Evolutionary conservation across 179 eudicot species (phyloP).

Genomic region (Vitellaria paradoxa): DNA sequence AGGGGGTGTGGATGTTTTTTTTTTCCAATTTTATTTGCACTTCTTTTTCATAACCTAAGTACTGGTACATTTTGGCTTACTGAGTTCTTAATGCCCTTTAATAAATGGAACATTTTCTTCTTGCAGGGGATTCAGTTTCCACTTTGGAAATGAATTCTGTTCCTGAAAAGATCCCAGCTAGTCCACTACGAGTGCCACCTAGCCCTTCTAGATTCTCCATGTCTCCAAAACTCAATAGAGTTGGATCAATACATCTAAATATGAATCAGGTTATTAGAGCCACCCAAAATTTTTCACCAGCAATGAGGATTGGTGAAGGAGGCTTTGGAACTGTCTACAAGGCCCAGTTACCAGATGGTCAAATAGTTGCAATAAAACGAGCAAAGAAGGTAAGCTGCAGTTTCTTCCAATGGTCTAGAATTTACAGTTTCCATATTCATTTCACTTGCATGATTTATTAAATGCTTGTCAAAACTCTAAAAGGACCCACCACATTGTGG

Average conservation of each 20-base stretch:
- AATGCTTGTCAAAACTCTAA: neutral
- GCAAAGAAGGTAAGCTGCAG: conserved; percentile 76
- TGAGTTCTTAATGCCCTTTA: neutral
- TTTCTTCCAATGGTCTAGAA: conserved; percentile 12
- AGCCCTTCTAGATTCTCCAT: conserved; percentile 78
- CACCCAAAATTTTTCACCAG: conserved; percentile 72
- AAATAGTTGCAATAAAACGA: conserved; percentile 85
- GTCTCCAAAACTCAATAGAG: conserved; percentile 59
- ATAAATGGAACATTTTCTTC: conserved; percentile 7
- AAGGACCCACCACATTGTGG: neutral
- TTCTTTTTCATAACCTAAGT: neutral
- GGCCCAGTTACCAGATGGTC: conserved; percentile 76
- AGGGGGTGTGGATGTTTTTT: neutral
- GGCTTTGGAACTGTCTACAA: conserved; percentile 94
- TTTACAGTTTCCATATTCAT: neutral
- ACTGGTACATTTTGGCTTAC: neutral
- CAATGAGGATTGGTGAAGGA: conserved; percentile 80
- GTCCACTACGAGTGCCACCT: conserved; percentile 66
- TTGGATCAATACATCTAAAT: conserved; percentile 71
- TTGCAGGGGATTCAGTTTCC: conserved; percentile 77
- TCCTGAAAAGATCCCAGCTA: conserved; percentile 49
- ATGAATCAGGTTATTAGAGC: conserved; percentile 64
- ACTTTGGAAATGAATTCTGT: conserved; percentile 56
- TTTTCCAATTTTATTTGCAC: neutral
- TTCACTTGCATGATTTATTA: neutral